Evolutionary conservation across 169 alveolate genomes (phyloP).

Genomic region (Plasmodium ovale): DNA sequence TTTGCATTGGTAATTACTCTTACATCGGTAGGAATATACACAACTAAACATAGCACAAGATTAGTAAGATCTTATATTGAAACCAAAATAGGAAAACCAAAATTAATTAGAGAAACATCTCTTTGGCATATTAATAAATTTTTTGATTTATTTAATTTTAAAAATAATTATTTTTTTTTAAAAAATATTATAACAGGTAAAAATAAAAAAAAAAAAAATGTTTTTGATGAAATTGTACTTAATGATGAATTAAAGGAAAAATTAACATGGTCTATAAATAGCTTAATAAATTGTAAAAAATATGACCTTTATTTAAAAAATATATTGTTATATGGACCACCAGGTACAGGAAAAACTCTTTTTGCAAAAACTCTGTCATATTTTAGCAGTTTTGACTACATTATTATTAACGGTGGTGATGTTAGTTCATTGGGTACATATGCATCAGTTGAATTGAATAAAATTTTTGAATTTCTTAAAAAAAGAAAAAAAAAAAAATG

Average conservation of each 20-base stretch:
- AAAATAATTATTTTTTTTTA: conserved; percentile 15
- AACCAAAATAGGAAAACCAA: conserved; percentile 90
- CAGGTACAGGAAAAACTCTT: conserved; percentile 97
- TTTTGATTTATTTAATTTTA: conserved; percentile 49
- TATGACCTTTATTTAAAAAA: conserved; percentile 94
- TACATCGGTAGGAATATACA: conserved; percentile 66
- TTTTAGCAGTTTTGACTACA: conserved; percentile 95
- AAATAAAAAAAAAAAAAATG: conserved; percentile 18
- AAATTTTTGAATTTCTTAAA: conserved; percentile 96
- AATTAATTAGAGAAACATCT: conserved; percentile 93
- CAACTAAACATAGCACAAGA: conserved; percentile 64
- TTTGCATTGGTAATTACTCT: conserved; percentile 54
- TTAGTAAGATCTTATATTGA: conserved; percentile 77
- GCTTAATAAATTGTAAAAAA: conserved; percentile 92
- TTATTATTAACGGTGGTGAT: conserved; percentile 97
- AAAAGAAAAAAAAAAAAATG: conserved; percentile 91
- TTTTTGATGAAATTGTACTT: conserved; percentile 92
- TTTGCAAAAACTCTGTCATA: conserved; percentile 94
- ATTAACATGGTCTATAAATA: conserved; percentile 94
- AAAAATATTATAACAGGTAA: neutral
- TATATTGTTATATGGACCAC: conserved; percentile 95
- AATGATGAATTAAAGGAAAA: conserved; percentile 90
- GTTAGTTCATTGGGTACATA: conserved; percentile 97
- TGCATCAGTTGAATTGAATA: conserved; percentile 95
- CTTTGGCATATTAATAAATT: conserved; percentile 84